These are phyloP conservation scores for Pyrenula massariospora DNA, from an alignment of 495 filamentous ascomycete species.

Conservation along the genomic window DNA sequence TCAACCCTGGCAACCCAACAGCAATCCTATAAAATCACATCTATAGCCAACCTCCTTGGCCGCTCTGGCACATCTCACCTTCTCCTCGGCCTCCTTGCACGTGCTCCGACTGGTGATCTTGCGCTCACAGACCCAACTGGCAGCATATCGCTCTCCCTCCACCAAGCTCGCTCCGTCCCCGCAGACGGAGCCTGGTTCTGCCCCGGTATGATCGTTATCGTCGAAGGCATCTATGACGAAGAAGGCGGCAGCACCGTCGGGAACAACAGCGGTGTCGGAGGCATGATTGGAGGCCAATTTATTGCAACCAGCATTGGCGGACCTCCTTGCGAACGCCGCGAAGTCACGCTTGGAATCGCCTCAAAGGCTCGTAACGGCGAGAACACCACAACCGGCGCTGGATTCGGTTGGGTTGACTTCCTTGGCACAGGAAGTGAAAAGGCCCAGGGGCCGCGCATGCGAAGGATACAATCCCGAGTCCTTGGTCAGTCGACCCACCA, in stretches of 20 bases:
- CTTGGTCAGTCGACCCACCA: conserved; percentile 9
- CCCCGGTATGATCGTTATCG: conserved; percentile 87
- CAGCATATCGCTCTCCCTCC: conserved; percentile 71
- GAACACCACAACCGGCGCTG: conserved; percentile 52
- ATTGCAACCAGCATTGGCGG: conserved; percentile 81
- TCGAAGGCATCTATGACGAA: conserved; percentile 92
- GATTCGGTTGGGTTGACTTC: conserved; percentile 96
- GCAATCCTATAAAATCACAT: conserved; percentile 78
- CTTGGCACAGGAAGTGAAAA: conserved; percentile 83
- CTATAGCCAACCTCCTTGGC: conserved; percentile 86
- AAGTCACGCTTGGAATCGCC: conserved; percentile 60
- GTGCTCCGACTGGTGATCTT: conserved; percentile 71
- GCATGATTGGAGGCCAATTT: conserved; percentile 79
- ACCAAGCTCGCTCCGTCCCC: conserved; percentile 69
- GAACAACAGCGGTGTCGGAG: conserved; percentile 68
- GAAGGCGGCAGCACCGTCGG: conserved; percentile 65
- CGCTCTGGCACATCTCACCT: conserved; percentile 77
- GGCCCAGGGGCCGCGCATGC: conserved; percentile 71
- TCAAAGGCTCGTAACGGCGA: conserved; percentile 40
- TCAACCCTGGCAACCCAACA: conserved; percentile 37
- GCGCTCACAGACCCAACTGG: conserved; percentile 79
- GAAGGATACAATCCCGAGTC: conserved; percentile 49
- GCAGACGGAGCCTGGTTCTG: conserved; percentile 82
- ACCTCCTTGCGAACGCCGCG: conserved; percentile 77
- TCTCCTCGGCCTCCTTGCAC: conserved; percentile 69